These are phyloP conservation scores for Rutstroemia sp. DNA, from an alignment of 2,329 filamentous ascomycete genomes.

Conservation along the genomic window DNA sequence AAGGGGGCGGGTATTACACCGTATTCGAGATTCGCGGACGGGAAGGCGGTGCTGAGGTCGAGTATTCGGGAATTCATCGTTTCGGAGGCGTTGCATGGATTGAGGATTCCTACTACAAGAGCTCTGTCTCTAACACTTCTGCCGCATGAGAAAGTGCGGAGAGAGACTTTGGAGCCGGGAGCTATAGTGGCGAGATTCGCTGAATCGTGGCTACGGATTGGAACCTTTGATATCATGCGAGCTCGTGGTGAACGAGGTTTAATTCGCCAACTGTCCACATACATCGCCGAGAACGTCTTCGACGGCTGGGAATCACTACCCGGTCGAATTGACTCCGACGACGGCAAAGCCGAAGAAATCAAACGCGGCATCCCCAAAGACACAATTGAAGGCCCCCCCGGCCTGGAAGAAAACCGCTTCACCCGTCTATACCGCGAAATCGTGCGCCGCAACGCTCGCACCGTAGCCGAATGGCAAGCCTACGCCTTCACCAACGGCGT, in stretches of 20 bases:
- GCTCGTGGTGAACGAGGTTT: constrained; percentile 71
- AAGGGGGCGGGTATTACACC: constrained; percentile 92
- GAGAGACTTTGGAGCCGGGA: constrained; percentile 80
- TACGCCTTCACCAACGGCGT: constrained; percentile 99
- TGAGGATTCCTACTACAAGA: constrained; percentile 79
- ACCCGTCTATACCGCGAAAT: constrained; percentile 82
- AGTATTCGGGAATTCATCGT: constrained; percentile 94
- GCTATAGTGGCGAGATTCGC: constrained; percentile 92
- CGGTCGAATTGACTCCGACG: constrained; percentile 44
- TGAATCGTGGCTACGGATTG: constrained; percentile 82
- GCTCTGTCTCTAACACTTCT: constrained; percentile 76
- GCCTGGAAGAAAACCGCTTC: constrained; percentile 76
- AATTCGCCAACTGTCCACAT: constrained; percentile 68
- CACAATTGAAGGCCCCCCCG: constrained; percentile 58
- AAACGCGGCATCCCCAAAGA: constrained; percentile 44
- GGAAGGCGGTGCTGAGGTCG: constrained; percentile 84
- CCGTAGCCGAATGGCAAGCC: constrained; percentile 90
- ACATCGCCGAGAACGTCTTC: constrained; percentile 81
- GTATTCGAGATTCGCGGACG: constrained; percentile 94
- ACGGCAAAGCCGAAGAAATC: constrained; percentile 36
- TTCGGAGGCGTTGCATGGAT: constrained; percentile 78
- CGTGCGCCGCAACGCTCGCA: constrained; percentile 74
- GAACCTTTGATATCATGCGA: constrained; percentile 91
- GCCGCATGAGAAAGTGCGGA: constrained; percentile 62
- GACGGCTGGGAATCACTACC: constrained; percentile 82